Base-by-base conservation (phyloP, 2,329 filamentous ascomycete genomes). In the Huntiella savannae region DNA sequence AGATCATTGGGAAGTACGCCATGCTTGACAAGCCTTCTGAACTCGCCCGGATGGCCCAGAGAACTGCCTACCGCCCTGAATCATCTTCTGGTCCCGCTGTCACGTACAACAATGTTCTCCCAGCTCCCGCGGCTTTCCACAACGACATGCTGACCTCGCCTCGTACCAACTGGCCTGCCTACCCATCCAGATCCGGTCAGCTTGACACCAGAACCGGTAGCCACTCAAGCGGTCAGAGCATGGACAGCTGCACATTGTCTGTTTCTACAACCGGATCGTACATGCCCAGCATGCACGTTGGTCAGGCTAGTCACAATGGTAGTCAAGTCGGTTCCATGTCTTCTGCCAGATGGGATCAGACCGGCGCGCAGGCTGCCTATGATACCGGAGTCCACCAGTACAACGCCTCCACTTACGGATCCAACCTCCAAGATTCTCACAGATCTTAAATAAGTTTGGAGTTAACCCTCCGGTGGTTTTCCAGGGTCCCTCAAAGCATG, bases 1-100 rank as follows among this genome's bases (percentile, higher is more conserved):
- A 98, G 69, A 96, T 98, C 57, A 93, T 98, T 59, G 79, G 84
- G 56, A 98, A 98, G 80, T 98, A 96, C 60, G 28, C 40, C 28
- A 43, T 43, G 40, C 7, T 43, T 13, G 34, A 43, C 40, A 34
- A 34, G 28, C 40, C 40, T 16, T 43, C 40, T 4, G 40, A 43
- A 3, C 19, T 43, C 32, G 28, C 22, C 28, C 40, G 40, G 28
- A 34, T 43, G 40, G 33, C 15, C 13, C 19, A 22, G 7, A 43
- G 33, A 28, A 8, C 22, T 11, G 13, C 40, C 2, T 43, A 43
- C 32, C 40, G 40, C 40, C 10, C 22, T 5, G 28, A 11, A 5
- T 43, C 40, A 8, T 43, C 40, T 15, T 33, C 40, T 33, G 28
- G 33, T 3, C 8, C 40, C 6, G 32, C 28, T 19, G 40, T 34